Evolutionary conservation across 2,329 filamentous ascomycete genomes (phyloP), one percentile per base, ranked within the genome.

Genomic region (Ascochyta rabiei): DNA sequence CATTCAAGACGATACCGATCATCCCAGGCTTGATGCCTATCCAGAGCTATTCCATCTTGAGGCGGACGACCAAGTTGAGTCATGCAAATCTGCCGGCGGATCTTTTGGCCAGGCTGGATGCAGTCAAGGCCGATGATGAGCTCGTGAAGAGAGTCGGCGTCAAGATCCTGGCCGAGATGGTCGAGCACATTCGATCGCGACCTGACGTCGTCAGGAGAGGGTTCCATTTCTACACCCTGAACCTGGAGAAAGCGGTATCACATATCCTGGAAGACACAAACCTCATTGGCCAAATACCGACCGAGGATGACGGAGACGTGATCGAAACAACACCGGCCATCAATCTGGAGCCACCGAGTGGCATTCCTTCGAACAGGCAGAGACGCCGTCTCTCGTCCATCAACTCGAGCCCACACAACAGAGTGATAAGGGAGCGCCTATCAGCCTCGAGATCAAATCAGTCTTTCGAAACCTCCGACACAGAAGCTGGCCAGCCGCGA

Each of bases 161-260:
- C 15, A 87, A 93, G 70, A 89, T 98, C 48, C 72, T 99, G 55
- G 87, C 86, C 67, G 92, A 97, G 69, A 86, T 98, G 42, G 85
- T 98, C 15, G 86, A 91, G 60, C 85, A 87, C 67, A 85, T 98
- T 71, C 90, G 89, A 75, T 80, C 88, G 61, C 86, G 85, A 67
- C 79, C 74, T 70, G 66, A 65, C 26, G 56, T 55, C 1, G 61
- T 56, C 15, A 63, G 49, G 47, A 62, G 86, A 65, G 95, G 95
- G 6, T 96, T 97, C 76, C 95, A 99, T 73, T 98, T 99, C 77
- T 99, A 97, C 76, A 98, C 95, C 0, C 81, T 99, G 46, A 99
- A 99, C 71, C 81, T 98, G 28, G 93, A 98, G 75, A 99, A 98
- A 77, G 90, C 92, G 0, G 93, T 99, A 2, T 91, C 93, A 0